A percentile compares a stretch with the other conserved stretches of the same genome.
phyloP scores from a whole-genome alignment of 163 green algal genomes.

The Botryococcus braunii region DNA sequence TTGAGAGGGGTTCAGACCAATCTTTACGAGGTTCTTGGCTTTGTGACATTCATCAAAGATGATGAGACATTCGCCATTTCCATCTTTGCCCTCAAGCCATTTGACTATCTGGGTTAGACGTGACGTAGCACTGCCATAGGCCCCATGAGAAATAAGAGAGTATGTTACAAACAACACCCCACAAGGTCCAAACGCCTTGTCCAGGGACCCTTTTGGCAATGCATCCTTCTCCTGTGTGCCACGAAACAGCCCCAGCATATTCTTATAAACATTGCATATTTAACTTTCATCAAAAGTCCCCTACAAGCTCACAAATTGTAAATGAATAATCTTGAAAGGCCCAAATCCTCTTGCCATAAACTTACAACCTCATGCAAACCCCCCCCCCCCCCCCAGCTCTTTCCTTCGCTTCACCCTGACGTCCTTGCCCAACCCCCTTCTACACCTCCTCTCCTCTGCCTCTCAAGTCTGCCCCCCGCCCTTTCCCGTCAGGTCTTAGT shows the following conservation, averaged over 20 bases:
- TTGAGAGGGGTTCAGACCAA: no score
- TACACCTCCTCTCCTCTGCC: no score
- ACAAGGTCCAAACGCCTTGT: constrained; percentile 22
- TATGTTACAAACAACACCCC: constrained; percentile 65
- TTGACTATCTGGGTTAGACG: constrained; percentile 43
- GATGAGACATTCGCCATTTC: constrained; percentile 15
- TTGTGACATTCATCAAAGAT: constrained; percentile 60
- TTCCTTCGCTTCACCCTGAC: no score
- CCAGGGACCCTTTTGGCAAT: constrained; percentile 34
- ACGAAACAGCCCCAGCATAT: not conserved
- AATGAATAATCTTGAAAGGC: no score
- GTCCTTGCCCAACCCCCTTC: no score
- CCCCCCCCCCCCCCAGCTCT: no score
- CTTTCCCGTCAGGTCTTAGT: no score
- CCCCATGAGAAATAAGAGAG: constrained; percentile 14
- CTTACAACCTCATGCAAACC: no score
- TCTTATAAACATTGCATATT: not conserved
- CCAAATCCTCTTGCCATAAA: no score
- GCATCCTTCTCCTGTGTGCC: constrained; percentile 1
- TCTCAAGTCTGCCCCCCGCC: no score
- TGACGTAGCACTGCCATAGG: constrained; percentile 8
- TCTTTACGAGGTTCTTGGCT: constrained; percentile 90
- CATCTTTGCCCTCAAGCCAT: constrained; percentile 35
- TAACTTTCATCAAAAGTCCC: no score
- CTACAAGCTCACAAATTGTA: no score